Evolutionary conservation across 805 yeast species (phyloP).

Genomic region (Sungouiella thailandica): DNA sequence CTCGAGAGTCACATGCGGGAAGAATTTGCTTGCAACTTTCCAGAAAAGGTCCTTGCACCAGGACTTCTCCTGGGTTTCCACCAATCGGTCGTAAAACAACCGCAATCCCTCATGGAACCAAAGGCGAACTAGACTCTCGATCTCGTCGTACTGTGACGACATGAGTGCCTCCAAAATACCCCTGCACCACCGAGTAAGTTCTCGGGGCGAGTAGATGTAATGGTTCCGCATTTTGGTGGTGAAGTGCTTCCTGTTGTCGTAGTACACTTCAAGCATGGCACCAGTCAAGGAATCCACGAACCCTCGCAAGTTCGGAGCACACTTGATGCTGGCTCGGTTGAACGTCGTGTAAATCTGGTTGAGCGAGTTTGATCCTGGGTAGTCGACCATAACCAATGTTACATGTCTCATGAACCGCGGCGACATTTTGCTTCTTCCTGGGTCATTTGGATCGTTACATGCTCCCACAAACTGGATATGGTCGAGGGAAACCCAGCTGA

Average conservation of each 20-base stretch:
- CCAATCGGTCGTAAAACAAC: conserved; percentile 70
- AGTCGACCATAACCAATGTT: conserved; percentile 66
- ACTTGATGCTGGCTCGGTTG: conserved; percentile 49
- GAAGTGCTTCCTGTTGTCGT: conserved; percentile 38
- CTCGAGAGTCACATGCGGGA: conserved; percentile 41
- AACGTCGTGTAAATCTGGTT: conserved; percentile 62
- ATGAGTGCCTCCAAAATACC: conserved; percentile 58
- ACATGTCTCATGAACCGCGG: conserved; percentile 64
- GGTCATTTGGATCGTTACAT: conserved; percentile 83
- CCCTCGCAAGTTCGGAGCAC: conserved; percentile 57
- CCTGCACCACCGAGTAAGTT: conserved; percentile 79
- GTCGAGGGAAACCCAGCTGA: conserved; percentile 60
- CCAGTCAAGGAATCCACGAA: conserved; percentile 47
- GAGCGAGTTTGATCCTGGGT: conserved; percentile 65
- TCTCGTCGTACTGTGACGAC: conserved; percentile 27
- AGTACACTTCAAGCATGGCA: conserved; percentile 66
- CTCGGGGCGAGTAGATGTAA: conserved; percentile 84
- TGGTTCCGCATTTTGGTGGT: conserved; percentile 41
- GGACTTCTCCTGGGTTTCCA: conserved; percentile 37
- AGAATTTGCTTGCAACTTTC: conserved; percentile 30
- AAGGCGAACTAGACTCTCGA: conserved; percentile 47
- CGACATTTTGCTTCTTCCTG: conserved; percentile 60
- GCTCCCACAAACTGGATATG: conserved; percentile 89
- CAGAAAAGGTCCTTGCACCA: conserved; percentile 43
- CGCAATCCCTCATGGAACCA: conserved; percentile 83